Evolutionary conservation across 441 rosid genomes (phyloP), one percentile per base, ranked within the genome.

Genomic region (Manihot esculenta): DNA sequence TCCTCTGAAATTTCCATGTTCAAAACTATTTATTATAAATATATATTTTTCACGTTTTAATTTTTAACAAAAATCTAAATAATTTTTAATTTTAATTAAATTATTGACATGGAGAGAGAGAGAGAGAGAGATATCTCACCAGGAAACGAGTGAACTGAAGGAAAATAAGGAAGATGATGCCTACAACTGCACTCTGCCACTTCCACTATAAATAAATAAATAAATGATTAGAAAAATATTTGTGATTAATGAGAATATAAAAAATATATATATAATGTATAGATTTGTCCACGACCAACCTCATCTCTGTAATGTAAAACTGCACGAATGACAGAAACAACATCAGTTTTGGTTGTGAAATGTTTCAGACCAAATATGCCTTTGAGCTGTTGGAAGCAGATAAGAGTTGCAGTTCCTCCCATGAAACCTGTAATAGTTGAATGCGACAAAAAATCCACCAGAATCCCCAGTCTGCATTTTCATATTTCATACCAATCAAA

Each of bases 401-500:
- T 90, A 5, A 94, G 76, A 7, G 84, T 75, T 6, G 99, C 97
- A 1, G 97, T 90, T 50, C 97, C 97, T 23, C 88, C 89, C 97
- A 94, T 92, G 86, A 94, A 92, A 24, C 99, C 99, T 7, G 89
- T 84, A 64, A 94, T 94, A 1, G 99, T 94, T 0, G 99, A 89
- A 69, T 90, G 97, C n/a, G 99, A 88, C 76, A 94, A 64, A 72
- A 94, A 92, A 76, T 94, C 97, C 78, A 92, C 97, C 74, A 94
- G 62, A 64, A 94, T 81, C 35, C 97, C 97, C 72, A 94, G 71
- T 69, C 96, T 94, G 78, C 69, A 45, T 15, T 50, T 10, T n/a
- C 11, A 13, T 0, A 60, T 48, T 45, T 35, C 0, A 4, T 8
- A 48, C 15, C 7, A 42, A 10, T 24, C 10, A 56, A 1, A 11